Percentiles rank a stretch among this genome's conserved stretches.
Evolutionary conservation across 371 early-diverging fungal species (phyloP).

Genomic region (Fennellomyces sp.): DNA sequence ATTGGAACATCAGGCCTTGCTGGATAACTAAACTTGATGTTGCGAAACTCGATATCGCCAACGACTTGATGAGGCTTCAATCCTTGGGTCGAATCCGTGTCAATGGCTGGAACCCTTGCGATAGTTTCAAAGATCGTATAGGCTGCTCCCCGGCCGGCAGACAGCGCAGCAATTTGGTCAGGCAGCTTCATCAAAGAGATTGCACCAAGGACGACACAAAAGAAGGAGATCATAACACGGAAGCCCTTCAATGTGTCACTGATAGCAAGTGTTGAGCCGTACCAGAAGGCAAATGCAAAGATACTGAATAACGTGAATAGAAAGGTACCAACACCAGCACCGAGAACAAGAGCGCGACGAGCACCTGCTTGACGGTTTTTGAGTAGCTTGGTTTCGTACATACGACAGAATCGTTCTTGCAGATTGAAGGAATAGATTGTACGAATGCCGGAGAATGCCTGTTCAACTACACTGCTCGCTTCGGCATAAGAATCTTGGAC

Average conservation of each 20-base stretch:
- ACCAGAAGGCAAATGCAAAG: conserved; percentile 69
- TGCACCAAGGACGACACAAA: conserved; percentile 57
- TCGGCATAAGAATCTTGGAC: conserved; percentile 58
- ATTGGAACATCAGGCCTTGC: conserved; percentile 69
- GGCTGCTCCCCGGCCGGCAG: conserved; percentile 69
- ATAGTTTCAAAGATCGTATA: conserved; percentile 73
- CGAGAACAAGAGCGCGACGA: conserved; percentile 41
- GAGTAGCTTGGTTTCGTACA: conserved; percentile 52
- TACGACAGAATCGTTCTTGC: conserved; percentile 55
- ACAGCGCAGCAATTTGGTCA: conserved; percentile 58
- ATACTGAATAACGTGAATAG: conserved; percentile 56
- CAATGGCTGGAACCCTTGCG: conserved; percentile 71
- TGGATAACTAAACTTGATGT: conserved; percentile 77
- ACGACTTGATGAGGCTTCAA: conserved; percentile 36
- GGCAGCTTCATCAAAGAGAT: conserved; percentile 34
- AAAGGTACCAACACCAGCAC: conserved; percentile 49
- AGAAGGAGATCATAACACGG: conserved; percentile 61
- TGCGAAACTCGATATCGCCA: conserved; percentile 69
- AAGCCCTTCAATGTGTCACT: conserved; percentile 36
- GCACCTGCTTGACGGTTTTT: conserved; percentile 38
- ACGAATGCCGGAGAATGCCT: conserved; percentile 74
- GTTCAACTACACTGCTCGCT: conserved; percentile 73
- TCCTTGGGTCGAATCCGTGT: conserved; percentile 60
- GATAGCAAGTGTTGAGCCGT: conserved; percentile 53
- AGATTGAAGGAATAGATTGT: conserved; percentile 79